These are phyloP conservation scores for Petasospora rhodanensis DNA, from an alignment of 1,139 yeast genomes.

Conservation along the genomic window DNA sequence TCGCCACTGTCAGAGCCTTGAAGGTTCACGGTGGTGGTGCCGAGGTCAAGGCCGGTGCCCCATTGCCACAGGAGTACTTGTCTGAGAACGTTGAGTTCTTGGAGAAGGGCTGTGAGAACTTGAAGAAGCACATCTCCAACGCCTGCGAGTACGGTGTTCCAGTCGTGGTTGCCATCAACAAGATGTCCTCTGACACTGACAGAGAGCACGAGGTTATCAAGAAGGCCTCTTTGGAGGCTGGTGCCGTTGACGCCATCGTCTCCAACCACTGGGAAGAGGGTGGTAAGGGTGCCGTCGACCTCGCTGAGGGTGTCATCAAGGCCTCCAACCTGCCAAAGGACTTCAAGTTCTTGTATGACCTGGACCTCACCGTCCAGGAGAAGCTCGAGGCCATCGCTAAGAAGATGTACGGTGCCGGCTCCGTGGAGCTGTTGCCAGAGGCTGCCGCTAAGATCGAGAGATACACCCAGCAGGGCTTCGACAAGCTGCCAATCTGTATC, in stretches of 20 bases:
- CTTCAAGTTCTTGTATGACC: slow-evolving; percentile 70
- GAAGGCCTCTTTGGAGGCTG: slow-evolving; percentile 84
- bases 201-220: slow-evolving; percentile 81
- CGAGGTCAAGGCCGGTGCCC: slow-evolving; percentile 92
- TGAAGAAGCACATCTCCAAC: slow-evolving; percentile 86
- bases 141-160: slow-evolving; percentile 87
- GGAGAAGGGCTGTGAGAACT: slow-evolving; percentile 79
- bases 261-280: slow-evolving; percentile 99
- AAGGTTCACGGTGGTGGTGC: slow-evolving; percentile 96
- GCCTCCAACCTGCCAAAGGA: slow-evolving; percentile 58
- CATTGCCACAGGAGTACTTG: slow-evolving; percentile 82
- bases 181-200: slow-evolving; percentile 80
- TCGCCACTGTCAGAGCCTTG: slow-evolving; percentile 76
- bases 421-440: slow-evolving; percentile 79
- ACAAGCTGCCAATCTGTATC: slow-evolving; percentile 82
- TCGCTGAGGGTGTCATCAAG: slow-evolving; percentile 80
- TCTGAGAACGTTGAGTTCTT: slow-evolving; percentile 83
- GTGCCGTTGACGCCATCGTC: slow-evolving; percentile 90
- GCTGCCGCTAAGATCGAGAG: slow-evolving; percentile 45
- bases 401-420: slow-evolving; percentile 92
- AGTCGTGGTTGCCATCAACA: slow-evolving; percentile 93
- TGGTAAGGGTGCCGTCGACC: slow-evolving; percentile 86
- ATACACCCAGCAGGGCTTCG: slow-evolving; percentile 51
- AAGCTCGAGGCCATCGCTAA: slow-evolving; percentile 81
- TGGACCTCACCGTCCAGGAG: slow-evolving; percentile 69